A percentile compares a stretch with the other conserved stretches of the same genome.
Evolutionary conservation across 768 basidiomycete genomes (phyloP).

Genomic region (Floccularia luteovirens): DNA sequence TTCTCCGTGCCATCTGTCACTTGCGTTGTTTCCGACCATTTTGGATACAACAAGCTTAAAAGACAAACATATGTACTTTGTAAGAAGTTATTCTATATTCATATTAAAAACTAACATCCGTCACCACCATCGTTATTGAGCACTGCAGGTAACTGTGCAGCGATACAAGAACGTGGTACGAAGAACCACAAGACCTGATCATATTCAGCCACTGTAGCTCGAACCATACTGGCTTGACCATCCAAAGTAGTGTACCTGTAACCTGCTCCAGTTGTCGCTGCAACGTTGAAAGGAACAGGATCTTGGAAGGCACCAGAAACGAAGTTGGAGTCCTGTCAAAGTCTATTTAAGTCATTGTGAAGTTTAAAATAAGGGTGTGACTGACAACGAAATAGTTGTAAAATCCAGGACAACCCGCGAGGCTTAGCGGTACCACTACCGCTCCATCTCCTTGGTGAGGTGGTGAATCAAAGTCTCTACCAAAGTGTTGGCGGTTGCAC

Average conservation of each 20-base stretch:
- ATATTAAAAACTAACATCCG: slow-evolving; percentile 10
- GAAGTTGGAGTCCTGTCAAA: slow-evolving; percentile 13
- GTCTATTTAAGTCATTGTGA: background rate
- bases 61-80: too few species aligned
- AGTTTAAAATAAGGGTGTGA: background rate
- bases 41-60: too few species aligned
- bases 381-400: slow-evolving; percentile 19
- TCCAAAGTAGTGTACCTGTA: slow-evolving; percentile 15
- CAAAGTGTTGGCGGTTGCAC: slow-evolving; percentile 15
- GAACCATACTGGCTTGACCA: slow-evolving; percentile 15
- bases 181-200: slow-evolving; percentile 19
- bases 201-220: slow-evolving; percentile 16
- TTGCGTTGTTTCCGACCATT: too few species aligned
- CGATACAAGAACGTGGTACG: slow-evolving; percentile 16
- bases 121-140: slow-evolving; percentile 16
- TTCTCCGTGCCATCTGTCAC: too few species aligned
- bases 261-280: slow-evolving; percentile 10
- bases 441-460: slow-evolving; percentile 17
- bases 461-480: slow-evolving; percentile 16
- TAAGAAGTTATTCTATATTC: too few species aligned
- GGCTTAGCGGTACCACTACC: slow-evolving; percentile 13
- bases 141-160: slow-evolving; percentile 12
- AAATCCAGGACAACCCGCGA: slow-evolving; percentile 14
- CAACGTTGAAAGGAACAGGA: slow-evolving; percentile 17
- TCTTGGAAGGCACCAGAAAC: slow-evolving; percentile 15